Evolutionary conservation across 2,329 filamentous ascomycete species (phyloP).

Genomic region (Alternaria sp.): DNA sequence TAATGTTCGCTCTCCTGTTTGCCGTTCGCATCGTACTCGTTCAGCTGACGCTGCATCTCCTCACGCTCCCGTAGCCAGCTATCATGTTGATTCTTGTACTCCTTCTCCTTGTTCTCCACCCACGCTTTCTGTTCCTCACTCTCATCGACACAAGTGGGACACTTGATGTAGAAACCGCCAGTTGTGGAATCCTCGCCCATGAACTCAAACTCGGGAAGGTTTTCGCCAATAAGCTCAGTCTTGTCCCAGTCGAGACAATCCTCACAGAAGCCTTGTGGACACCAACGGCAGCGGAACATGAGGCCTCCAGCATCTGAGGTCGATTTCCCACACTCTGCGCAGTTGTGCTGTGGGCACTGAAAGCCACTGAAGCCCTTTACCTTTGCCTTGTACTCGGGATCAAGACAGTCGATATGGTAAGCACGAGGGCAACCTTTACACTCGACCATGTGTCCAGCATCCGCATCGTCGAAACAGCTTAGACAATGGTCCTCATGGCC

Average conservation of each 20-base stretch:
- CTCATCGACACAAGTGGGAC: slow-evolving; percentile 52
- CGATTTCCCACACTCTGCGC: slow-evolving; percentile 61
- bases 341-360: slow-evolving; percentile 65
- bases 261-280: slow-evolving; percentile 65
- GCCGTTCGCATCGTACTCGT: slow-evolving; percentile 18
- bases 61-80: slow-evolving; percentile 30
- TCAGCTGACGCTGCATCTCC: slow-evolving; percentile 22
- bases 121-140: slow-evolving; percentile 34
- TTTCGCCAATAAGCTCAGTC: slow-evolving; percentile 60
- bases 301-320: slow-evolving; percentile 59
- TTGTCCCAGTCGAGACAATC: slow-evolving; percentile 65
- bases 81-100: slow-evolving; percentile 36
- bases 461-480: slow-evolving; percentile 53
- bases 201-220: slow-evolving; percentile 62
- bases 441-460: slow-evolving; percentile 57
- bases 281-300: slow-evolving; percentile 64
- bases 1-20: not conserved
- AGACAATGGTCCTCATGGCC: slow-evolving; percentile 62
- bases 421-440: slow-evolving; percentile 64
- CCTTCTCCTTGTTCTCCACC: slow-evolving; percentile 29
- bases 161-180: slow-evolving; percentile 63
- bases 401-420: slow-evolving; percentile 63
- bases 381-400: slow-evolving; percentile 51
- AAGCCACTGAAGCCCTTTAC: slow-evolving; percentile 57
- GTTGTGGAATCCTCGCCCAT: slow-evolving; percentile 54